phyloP scores from a whole-genome alignment of 2,329 filamentous ascomycete genomes.

The Didymellaceae sp. region DNA sequence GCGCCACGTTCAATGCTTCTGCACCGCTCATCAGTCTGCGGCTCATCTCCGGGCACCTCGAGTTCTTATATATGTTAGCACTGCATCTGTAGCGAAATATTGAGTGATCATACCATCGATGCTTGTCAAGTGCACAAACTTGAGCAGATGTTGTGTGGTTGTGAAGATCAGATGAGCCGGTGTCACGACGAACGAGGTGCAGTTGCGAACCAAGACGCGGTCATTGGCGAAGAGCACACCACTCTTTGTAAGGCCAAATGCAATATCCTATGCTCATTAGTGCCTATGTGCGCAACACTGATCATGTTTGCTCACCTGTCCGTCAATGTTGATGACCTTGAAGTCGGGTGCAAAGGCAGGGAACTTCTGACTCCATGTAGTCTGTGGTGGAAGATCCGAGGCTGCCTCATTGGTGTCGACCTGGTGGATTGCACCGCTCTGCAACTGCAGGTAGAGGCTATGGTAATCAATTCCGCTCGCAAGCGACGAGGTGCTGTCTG shows the following conservation, averaged over 20 bases:
- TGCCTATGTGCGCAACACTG: constrained; percentile 11
- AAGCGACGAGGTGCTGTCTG: constrained; percentile 33
- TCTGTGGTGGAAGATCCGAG: constrained; percentile 24
- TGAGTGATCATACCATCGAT: constrained; percentile 63
- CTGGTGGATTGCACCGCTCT: constrained; percentile 31
- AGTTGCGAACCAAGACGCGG: constrained; percentile 78
- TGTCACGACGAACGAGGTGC: constrained; percentile 88
- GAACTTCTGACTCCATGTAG: constrained; percentile 28
- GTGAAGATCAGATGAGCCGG: constrained; percentile 87
- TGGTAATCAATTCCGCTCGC: constrained; percentile 29
- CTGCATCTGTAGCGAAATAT: neutral
- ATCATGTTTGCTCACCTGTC: constrained; percentile 27
- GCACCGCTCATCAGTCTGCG: constrained; percentile 90
- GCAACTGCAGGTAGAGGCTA: constrained; percentile 31
- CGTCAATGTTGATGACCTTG: constrained; percentile 29
- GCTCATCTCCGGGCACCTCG: constrained; percentile 84
- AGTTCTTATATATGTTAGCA: constrained; percentile 64
- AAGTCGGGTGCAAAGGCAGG: constrained; percentile 38
- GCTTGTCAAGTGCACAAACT: constrained; percentile 82
- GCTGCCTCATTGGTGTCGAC: constrained; percentile 17
- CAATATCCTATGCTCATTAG: constrained; percentile 49
- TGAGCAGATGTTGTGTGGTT: constrained; percentile 88
- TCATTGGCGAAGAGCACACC: constrained; percentile 82
- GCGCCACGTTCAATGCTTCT: constrained; percentile 90
- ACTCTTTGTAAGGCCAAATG: constrained; percentile 73